Evolutionary conservation across 179 eudicot species (phyloP).

Genomic region (Beta lomatogona): DNA sequence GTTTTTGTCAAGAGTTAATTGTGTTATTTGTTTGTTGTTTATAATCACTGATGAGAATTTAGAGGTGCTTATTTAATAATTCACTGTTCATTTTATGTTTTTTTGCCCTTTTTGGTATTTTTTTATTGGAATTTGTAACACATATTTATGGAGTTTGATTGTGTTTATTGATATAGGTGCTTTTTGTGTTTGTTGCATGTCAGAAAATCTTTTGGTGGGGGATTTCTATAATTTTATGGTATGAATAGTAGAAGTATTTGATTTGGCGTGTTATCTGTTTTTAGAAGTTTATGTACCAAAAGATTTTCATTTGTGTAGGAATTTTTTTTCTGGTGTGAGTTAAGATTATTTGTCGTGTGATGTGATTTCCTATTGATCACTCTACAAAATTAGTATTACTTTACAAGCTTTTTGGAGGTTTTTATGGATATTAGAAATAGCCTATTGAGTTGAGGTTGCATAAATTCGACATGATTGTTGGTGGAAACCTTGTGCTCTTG

Average conservation of each 20-base stretch:
- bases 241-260: neutral
- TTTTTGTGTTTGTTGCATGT: constrained; percentile 25
- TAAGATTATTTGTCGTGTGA: neutral
- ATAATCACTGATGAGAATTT: neutral
- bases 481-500: neutral
- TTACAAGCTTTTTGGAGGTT: neutral
- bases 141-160: constrained; percentile 6
- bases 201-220: constrained; percentile 25
- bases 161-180: constrained; percentile 20
- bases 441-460: neutral
- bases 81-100: neutral
- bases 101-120: neutral
- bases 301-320: neutral
- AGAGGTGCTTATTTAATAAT: constrained; percentile 21
- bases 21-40: constrained; percentile 12
- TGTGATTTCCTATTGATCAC: neutral
- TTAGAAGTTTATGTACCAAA: neutral
- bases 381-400: neutral
- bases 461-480: constrained; percentile 1
- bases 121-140: neutral
- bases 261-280: neutral
- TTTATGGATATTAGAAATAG: neutral
- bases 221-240: constrained; percentile 16
- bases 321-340: constrained; percentile 18
- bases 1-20: neutral